These are phyloP conservation scores for Botrytis cinerea DNA, from an alignment of 2,329 filamentous ascomycete genomes.

Conservation along the genomic window DNA sequence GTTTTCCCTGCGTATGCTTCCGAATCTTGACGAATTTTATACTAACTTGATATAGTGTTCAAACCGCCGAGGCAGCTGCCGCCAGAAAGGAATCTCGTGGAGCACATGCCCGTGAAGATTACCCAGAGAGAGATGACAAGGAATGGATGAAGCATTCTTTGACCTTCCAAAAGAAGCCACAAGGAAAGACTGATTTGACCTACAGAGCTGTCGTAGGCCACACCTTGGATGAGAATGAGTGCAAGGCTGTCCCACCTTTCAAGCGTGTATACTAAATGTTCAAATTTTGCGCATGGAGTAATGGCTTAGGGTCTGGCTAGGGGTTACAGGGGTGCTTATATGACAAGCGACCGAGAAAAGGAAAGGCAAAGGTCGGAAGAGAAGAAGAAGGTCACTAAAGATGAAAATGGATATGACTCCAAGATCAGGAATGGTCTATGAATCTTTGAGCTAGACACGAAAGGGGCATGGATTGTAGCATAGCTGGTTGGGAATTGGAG, in stretches of 20 bases:
- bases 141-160: conserved; percentile 99
- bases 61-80: conserved; percentile 88
- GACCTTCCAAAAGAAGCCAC: conserved; percentile 90
- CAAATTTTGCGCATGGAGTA: conserved; percentile 11
- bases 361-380: not conserved
- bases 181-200: conserved; percentile 80
- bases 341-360: conserved; percentile 8
- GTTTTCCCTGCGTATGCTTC: conserved; percentile 39
- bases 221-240: conserved; percentile 93
- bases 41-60: conserved; percentile 55
- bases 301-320: not conserved
- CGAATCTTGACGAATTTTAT: not conserved
- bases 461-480: conserved; percentile 1
- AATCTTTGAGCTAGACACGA: conserved; percentile 1
- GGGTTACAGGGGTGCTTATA: not conserved
- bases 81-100: conserved; percentile 97
- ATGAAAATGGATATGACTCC: not conserved
- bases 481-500: conserved; percentile 12
- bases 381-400: not conserved
- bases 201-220: conserved; percentile 82
- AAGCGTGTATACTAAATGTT: conserved; percentile 78
- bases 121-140: conserved; percentile 88
- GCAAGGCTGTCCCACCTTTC: conserved; percentile 94
- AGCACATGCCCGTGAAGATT: conserved; percentile 96
- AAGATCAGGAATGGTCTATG: conserved; percentile 14